These are phyloP conservation scores for Pseudonectria buxi DNA, from an alignment of 2,329 filamentous ascomycete genomes.

Conservation along the genomic window DNA sequence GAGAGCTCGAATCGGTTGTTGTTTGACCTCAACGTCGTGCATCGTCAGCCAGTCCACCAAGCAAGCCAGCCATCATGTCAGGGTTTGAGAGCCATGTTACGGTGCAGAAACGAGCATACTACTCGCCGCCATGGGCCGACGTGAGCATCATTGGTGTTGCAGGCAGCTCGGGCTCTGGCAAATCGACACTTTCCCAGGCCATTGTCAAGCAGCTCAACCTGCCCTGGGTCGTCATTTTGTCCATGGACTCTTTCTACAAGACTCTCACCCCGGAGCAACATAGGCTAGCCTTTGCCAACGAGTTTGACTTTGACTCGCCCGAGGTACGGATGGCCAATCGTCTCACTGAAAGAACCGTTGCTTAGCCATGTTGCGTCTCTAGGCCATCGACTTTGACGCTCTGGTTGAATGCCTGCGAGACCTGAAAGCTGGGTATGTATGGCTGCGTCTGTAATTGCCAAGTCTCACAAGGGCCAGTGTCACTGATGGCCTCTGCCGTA, in stretches of 20 bases:
- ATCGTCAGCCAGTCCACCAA: background rate
- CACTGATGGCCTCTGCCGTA: constrained; percentile 1
- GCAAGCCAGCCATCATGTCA: constrained; percentile 19
- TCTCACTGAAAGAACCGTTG: constrained; percentile 1
- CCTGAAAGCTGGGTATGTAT: constrained; percentile 78
- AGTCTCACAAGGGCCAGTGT: constrained; percentile 8
- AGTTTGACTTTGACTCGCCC: constrained; percentile 94
- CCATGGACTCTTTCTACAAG: constrained; percentile 99
- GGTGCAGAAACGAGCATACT: constrained; percentile 59
- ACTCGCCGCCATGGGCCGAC: constrained; percentile 92
- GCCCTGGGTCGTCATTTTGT: constrained; percentile 96
- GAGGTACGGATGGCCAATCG: constrained; percentile 39
- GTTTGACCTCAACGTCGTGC: no score
- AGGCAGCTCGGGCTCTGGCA: constrained; percentile 87
- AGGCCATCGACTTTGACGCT: constrained; percentile 88
- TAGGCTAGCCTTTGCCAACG: constrained; percentile 73
- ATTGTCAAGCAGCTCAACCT: constrained; percentile 86
- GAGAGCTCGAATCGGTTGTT: no score
- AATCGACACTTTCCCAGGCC: constrained; percentile 87
- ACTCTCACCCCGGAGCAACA: constrained; percentile 74
- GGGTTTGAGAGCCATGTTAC: constrained; percentile 37
- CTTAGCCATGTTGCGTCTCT: constrained; percentile 2
- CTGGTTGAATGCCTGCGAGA: constrained; percentile 73
- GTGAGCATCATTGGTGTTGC: constrained; percentile 95
- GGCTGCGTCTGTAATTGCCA: background rate